phyloP scores from a whole-genome alignment of 2,329 filamentous ascomycete genomes.

The Alternaria infectoria region DNA sequence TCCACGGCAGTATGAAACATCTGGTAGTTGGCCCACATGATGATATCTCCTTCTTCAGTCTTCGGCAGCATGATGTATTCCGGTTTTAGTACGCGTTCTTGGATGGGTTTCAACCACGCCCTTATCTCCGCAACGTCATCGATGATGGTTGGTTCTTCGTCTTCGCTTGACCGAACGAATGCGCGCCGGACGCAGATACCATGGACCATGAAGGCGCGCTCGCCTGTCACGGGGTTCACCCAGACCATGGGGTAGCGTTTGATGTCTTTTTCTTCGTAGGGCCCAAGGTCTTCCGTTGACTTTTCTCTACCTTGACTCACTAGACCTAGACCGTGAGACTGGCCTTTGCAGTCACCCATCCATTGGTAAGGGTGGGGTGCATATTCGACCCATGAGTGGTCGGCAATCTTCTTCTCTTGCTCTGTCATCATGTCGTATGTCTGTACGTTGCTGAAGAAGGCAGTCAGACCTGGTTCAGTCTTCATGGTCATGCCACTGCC shows the following conservation, averaged over 20 bases:
- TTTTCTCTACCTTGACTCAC: slow-evolving; percentile 50
- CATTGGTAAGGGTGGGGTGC: slow-evolving; percentile 53
- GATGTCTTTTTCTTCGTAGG: slow-evolving; percentile 44
- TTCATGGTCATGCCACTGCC: slow-evolving; percentile 53
- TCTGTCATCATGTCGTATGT: slow-evolving; percentile 51
- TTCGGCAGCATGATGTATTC: slow-evolving; percentile 53
- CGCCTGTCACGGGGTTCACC: slow-evolving; percentile 53
- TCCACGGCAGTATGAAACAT: slow-evolving; percentile 51
- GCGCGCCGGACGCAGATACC: slow-evolving; percentile 30
- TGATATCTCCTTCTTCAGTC: slow-evolving; percentile 54
- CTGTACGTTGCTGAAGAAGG: slow-evolving; percentile 54
- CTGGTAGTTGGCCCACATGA: slow-evolving; percentile 30
- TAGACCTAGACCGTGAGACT: slow-evolving; percentile 52
- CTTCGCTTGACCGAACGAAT: slow-evolving; percentile 45
- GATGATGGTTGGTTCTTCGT: slow-evolving; percentile 45
- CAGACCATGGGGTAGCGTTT: slow-evolving; percentile 57
- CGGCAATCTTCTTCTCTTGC: slow-evolving; percentile 51
- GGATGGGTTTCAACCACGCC: slow-evolving; percentile 45
- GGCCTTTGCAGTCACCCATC: slow-evolving; percentile 47
- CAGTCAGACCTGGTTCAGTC: slow-evolving; percentile 52
- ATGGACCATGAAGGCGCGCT: slow-evolving; percentile 28
- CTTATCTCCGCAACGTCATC: slow-evolving; percentile 51
- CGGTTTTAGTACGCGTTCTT: slow-evolving; percentile 51
- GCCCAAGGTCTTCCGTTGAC: slow-evolving; percentile 46
- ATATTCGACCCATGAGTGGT: slow-evolving; percentile 57